Evolutionary conservation across 306 rosid species (phyloP), one percentile per base, ranked within the genome.

Genomic region (Dryas octopetala): DNA sequence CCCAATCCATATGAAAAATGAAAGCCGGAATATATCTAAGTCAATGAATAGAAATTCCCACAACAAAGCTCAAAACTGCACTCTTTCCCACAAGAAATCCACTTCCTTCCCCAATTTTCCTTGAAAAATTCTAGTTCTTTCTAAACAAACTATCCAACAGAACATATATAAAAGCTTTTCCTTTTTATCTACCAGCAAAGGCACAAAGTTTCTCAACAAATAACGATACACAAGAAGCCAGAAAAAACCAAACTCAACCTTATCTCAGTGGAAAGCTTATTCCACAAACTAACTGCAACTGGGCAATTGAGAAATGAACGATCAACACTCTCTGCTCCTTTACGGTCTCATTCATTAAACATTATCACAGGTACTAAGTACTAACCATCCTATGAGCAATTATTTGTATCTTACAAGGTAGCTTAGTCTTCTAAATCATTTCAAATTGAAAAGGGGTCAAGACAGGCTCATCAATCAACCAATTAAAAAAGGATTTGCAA

Each of bases 161-260:
- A 52, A 52, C 14, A 32, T 32, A 32, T 32, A 55, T n/a, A 55
- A n/a, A 17, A 19, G 28, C 17, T 5, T 46, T 46, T 2, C 49
- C 49, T 9, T 55, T 17, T 55, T 55, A 55, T n/a, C 61, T 9
- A 16, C 32, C 32, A 15, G 10, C 3, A 55, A 54, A 55, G 7
- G 61, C 28, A 55, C 28, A 46, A 9, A n/a, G 26, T 55, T 41
- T 62, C 67, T 13, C 67, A 62, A 61, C 66, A 61, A 32, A 61
- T 32, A 61, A 11, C 16, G 0, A 62, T 12, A 62, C 46, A 62
- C 6, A 1, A n/a, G n/a, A 62, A 62, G 48, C 48, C n/a, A n/a
- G 15, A 14, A 62, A 55, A 19, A 15, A 15, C 23, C 48, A 62
- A 62, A 62, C 11, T 12, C 47, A 62, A 62, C 67, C 47, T 40